Base-by-base conservation (phyloP, 306 rosid genomes). In the Senna tora region DNA sequence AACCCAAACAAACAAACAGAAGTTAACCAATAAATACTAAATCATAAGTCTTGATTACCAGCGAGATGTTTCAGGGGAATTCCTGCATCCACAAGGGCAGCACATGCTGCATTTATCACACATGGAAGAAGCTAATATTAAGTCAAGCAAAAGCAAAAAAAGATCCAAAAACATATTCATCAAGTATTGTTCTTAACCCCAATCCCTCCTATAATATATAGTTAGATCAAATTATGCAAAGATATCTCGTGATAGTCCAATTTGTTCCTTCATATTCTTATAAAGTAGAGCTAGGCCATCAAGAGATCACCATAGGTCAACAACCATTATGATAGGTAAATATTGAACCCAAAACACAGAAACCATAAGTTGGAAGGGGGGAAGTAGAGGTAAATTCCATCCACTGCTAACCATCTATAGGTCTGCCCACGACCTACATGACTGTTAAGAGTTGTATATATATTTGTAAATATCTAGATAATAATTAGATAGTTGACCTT, bases 11-110 rank as follows among this genome's bases (percentile, higher is more conserved):
- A 75, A 36, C 45, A 54, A 53, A 49, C 32, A 41, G n/a, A 77
- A 74, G 60, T 60, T 66, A 65, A 56, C 19, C 65, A 52, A 63
- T 46, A 75, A 36, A 75, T 10, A 67, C 39, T 65, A 67, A 33
- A 42, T 42, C 68, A 49, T 49, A 52, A 69, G 60, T 72, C 49
- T 71, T 50, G 21, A 72, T 79, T 91, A 94, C 98, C 97, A 65
- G 97, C 94, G 77, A 94, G 96, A 85, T 94, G 95, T 67, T 81
- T 91, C 17, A 94, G 81, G 66, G 98, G 97, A 74, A 91, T 86
- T 84, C 97, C 97, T 4, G 95, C 95, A 82, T 91, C 97, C 9
- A 94, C 95, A 62, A 91, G 87, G 41, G 98, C 96, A 77, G 97
- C 95, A 19, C 98, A 89, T 61, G 96, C 89, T 5, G 97, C 95